Base-by-base conservation (phyloP, 805 yeast species). In the Cyberlindnera misumaiensis region DNA sequence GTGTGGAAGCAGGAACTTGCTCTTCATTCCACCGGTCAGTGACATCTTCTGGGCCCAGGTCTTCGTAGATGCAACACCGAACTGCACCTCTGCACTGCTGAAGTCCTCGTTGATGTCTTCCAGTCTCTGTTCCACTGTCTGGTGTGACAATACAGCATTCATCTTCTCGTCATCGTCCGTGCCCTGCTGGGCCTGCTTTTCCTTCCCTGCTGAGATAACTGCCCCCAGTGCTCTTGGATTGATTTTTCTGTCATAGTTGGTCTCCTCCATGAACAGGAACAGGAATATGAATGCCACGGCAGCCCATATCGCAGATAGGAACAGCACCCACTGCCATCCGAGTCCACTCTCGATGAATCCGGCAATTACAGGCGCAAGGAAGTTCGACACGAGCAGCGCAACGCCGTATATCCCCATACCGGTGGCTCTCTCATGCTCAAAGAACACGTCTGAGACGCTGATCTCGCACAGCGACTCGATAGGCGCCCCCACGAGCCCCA, bases 291-390 rank as follows among this genome's bases (percentile, higher is more conserved):
- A 67, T 49, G 58, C 68, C 37, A 48, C 70, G 26, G 61, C 73
- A 17, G 62, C 64, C 35, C 69, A 67, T 32, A 77, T 68, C 13
- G 73, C 70, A 37, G 70, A 61, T 60, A 73, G 62, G 43, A 47
- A 60, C 55, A 75, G 70, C 8, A 70, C 73, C 78, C 77, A 73
- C 43, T 67, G 53, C 68, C 77, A 77, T 6, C 74, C 72, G 20
- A 65, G 58, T 22, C 65, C 67, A 36, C 69, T 66, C 22, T 67
- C 65, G 40, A 77, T 72, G 46, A 73, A 72, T 11, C 81, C 81
- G 10, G 80, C 78, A 34, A 76, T 64, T 47, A 77, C 60, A 5
- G 83, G 82, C 4, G 81, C 82, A 40, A 75, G 56, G 47, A 62
- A 77, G 31, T 76, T 71, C 9, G 79, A 74, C 10, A 67, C 65